A percentile compares a stretch with the other conserved stretches of the same genome.
Conservation (phyloP, 345 rosid species). For the Crucihimalaya himalaica region DNA sequence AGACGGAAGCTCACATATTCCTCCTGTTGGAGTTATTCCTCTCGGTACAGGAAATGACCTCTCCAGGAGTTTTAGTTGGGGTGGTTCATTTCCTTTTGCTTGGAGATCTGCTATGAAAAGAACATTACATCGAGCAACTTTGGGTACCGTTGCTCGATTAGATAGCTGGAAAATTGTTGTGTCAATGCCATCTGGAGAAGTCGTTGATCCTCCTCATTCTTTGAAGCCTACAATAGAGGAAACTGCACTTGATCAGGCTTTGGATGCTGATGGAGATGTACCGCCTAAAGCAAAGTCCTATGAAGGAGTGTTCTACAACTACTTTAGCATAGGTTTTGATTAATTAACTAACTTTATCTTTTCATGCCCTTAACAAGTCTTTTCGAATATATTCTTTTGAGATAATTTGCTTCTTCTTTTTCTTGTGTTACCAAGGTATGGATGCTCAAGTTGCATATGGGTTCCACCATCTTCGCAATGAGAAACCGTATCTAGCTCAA, state of each 20-base stretch:
- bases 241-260: slow-evolving; percentile 64
- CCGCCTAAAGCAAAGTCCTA: slow-evolving; percentile 62
- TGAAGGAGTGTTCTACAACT: slow-evolving; percentile 92
- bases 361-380: neutral
- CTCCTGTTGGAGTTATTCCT: slow-evolving; percentile 90
- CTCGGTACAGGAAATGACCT: slow-evolving; percentile 98
- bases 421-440: slow-evolving; percentile 69
- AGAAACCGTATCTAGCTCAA: slow-evolving; percentile 88
- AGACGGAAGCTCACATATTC: slow-evolving; percentile 61
- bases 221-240: slow-evolving; percentile 63
- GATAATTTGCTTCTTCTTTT: slow-evolving; percentile 17
- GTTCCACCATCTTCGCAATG: slow-evolving; percentile 92
- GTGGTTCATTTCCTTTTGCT: slow-evolving; percentile 90
- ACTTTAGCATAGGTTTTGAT: slow-evolving; percentile 84
- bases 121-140: slow-evolving; percentile 60
- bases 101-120: slow-evolving; percentile 95
- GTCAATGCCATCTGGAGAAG: slow-evolving; percentile 73
- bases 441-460: slow-evolving; percentile 99
- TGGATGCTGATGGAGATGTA: slow-evolving; percentile 54
- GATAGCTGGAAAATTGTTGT: slow-evolving; percentile 85
- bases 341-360: neutral
- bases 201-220: slow-evolving; percentile 78
- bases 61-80: slow-evolving; percentile 97
- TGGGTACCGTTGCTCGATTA: slow-evolving; percentile 59
- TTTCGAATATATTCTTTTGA: neutral